Conservation (phyloP, 306 rosid species). For the Prunus campanulata region DNA sequence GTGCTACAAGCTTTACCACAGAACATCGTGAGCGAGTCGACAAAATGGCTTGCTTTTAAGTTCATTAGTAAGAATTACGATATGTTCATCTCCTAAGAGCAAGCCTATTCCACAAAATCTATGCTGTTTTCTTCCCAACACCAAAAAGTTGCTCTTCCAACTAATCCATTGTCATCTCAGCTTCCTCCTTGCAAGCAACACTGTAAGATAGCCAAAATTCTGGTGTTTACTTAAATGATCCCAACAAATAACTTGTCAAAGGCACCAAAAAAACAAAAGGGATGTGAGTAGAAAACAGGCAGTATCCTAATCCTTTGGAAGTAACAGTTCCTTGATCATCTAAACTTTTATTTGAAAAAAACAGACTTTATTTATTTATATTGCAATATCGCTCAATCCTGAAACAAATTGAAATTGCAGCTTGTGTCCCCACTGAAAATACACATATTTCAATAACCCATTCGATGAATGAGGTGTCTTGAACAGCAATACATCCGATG, state of each 20-base stretch:
- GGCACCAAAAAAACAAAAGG: background rate
- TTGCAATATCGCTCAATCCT: background rate
- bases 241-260: background rate
- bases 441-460: background rate
- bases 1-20: no score
- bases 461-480: background rate
- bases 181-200: background rate
- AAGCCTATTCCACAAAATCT: background rate
- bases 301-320: background rate
- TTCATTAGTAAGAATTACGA: no score
- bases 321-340: background rate
- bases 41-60: no score
- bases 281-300: background rate
- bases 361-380: background rate
- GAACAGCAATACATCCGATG: background rate
- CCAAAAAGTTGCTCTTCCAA: background rate
- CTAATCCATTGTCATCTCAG: conserved; percentile 1
- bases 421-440: background rate
- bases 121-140: background rate
- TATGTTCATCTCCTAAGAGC: background rate
- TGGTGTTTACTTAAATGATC: background rate
- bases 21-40: no score
- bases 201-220: conserved; percentile 19
- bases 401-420: background rate
- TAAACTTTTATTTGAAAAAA: background rate